Evolutionary conservation across 768 basidiomycete genomes (phyloP), one percentile per base, ranked within the genome.

Genomic region (Podaxis sp.): DNA sequence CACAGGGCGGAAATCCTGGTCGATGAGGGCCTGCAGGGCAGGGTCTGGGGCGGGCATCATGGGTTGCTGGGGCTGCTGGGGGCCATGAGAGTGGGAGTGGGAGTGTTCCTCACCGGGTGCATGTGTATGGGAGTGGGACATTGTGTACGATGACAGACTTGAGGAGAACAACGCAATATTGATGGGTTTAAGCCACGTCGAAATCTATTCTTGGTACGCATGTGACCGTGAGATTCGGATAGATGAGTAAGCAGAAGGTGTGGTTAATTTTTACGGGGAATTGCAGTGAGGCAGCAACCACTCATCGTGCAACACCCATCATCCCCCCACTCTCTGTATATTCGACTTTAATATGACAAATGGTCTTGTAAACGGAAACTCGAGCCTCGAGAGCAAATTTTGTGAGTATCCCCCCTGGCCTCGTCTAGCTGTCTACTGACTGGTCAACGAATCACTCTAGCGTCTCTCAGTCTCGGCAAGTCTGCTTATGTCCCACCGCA

Each of bases 401-500:
- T 83, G 91, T 90, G 66, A 67, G 85, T 79, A 20, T 59, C 54
- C 46, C 58, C 46, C 67, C 44, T 37, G 41, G 1, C 58, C 66
- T 60, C 61, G 62, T 55, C 59, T 51, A 57, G 55, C 20, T 57
- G 41, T 57, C 58, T 62, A 61, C 62, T 57, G 40, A 24, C 40
- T 57, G 37, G 17, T 8, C 46, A 57, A 63, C 22, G 51, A 49
- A 56, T 36, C 53, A 60, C 58, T 60, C 6, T 74, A 93, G 91
- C 87, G 73, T 83, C 88, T 81, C 88, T 93, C 73, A 84, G 87
- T 73, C 84, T 93, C 76, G 84, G 82, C 70, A 90, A 87, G 83
- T 84, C 89, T 72, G 84, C 93, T 65, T 95, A 95, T 81, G 90
- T 95, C 72, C 93, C 93, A 68, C 93, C 93, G 69, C 92, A 94